Conservation (phyloP, 768 basidiomycete species). For the Flagelloscypha sp. region DNA sequence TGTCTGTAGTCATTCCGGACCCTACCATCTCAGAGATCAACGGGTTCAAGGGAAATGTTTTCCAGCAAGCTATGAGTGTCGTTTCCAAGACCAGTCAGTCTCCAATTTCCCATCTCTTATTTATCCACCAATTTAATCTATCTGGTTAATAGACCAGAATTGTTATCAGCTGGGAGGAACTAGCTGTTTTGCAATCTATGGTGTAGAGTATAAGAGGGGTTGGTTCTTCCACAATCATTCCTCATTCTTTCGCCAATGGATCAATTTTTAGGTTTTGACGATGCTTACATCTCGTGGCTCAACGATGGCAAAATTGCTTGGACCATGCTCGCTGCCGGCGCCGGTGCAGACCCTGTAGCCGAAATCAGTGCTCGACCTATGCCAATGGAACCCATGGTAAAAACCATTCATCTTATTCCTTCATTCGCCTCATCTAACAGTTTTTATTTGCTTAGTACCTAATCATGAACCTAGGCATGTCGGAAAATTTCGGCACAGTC, state of each 20-base stretch:
- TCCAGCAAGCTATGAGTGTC: slow-evolving; percentile 77
- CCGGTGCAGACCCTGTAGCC: slow-evolving; percentile 33
- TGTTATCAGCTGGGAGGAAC: slow-evolving; percentile 50
- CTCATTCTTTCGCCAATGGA: slow-evolving; percentile 21
- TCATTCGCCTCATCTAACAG: background rate
- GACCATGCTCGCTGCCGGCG: slow-evolving; percentile 40
- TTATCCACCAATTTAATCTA: background rate
- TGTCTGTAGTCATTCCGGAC: slow-evolving; percentile 45
- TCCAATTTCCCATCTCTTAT: background rate
- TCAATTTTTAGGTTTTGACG: slow-evolving; percentile 19
- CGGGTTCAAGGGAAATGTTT: slow-evolving; percentile 66
- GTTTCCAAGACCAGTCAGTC: slow-evolving; percentile 50
- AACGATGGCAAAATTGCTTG: slow-evolving; percentile 38
- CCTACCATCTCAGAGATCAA: slow-evolving; percentile 46
- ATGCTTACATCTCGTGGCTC: slow-evolving; percentile 50
- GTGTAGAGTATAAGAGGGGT: slow-evolving; percentile 69
- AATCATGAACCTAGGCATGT: slow-evolving; percentile 55
- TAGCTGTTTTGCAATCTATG: slow-evolving; percentile 63
- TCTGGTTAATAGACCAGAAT: slow-evolving; percentile 42
- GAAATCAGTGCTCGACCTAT: slow-evolving; percentile 41
- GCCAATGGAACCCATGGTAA: slow-evolving; percentile 52
- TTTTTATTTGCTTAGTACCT: slow-evolving; percentile 45
- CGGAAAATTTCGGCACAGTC: slow-evolving; percentile 62
- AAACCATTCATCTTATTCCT: slow-evolving; percentile 3
- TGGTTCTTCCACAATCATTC: slow-evolving; percentile 10